Evolutionary conservation across 352 stramenopile species (phyloP).

Genomic region (Phytophthora idaei): DNA sequence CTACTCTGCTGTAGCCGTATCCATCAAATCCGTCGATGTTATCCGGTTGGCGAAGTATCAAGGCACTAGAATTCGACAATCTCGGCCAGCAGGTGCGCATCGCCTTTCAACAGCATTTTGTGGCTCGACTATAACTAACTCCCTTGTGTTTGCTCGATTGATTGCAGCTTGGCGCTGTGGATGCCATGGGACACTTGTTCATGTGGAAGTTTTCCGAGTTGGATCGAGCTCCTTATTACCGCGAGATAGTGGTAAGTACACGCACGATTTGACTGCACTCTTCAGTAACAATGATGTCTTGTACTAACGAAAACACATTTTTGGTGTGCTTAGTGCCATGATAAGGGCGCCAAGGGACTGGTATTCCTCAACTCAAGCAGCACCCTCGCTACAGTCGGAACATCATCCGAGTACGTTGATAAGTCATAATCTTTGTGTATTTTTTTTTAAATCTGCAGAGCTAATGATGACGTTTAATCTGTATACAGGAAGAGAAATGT

Average conservation of each 20-base stretch:
- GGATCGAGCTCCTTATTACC: slow-evolving; percentile 71
- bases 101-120: neutral
- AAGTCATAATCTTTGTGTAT: neutral
- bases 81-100: slow-evolving; percentile 70
- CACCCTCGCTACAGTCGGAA: slow-evolving; percentile 73
- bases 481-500: slow-evolving; percentile 74
- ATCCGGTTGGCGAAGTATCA: slow-evolving; percentile 62
- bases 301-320: slow-evolving; percentile 10
- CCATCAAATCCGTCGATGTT: slow-evolving; percentile 62
- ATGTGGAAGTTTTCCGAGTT: slow-evolving; percentile 86
- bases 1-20: slow-evolving; percentile 47
- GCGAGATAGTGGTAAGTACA: slow-evolving; percentile 59
- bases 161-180: slow-evolving; percentile 75
- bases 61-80: slow-evolving; percentile 81
- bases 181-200: slow-evolving; percentile 68
- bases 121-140: slow-evolving; percentile 7
- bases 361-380: slow-evolving; percentile 84
- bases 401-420: slow-evolving; percentile 71
- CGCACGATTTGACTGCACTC: neutral
- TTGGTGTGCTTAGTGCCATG: slow-evolving; percentile 61
- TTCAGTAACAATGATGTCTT: neutral
- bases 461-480: slow-evolving; percentile 10
- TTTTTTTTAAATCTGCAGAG: neutral
- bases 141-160: neutral
- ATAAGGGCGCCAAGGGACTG: slow-evolving; percentile 82